Evolutionary conservation across 805 yeast genomes (phyloP), one percentile per base, ranked within the genome.

Genomic region (Komagataella ulmi): DNA sequence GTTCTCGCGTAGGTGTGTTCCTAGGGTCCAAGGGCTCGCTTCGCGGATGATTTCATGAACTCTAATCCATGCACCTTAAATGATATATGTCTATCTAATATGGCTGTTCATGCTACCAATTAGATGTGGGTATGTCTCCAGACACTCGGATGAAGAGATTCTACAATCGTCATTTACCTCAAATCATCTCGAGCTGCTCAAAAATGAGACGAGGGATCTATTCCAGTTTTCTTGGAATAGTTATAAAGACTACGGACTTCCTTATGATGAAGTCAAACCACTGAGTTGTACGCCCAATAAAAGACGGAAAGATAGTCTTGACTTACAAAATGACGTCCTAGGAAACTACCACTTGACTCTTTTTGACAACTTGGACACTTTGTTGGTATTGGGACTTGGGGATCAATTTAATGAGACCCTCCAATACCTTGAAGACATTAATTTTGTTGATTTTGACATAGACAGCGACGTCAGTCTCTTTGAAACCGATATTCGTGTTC

Each of bases 391-490:
- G 69, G 82, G 80, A 45, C 85, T 86, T 56, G 72, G 74, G 60
- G 74, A 71, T 14, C 72, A 72, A 45, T 81, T 90, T 56, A 69
- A 67, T 6, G 59, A 64, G 2, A 57, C 52, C 3, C 46, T 44
- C 6, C 46, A 17, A 18, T 30, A 30, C 40, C 40, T 30, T 8
- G 40, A 4, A 14, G 40, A 30, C 14, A 30, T 14, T 3, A 30
- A 30, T 10, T 67, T 68, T 45, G 64, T 70, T 7, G 60, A 69
- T 49, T 88, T 88, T 60, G 73, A 79, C 45, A 72, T 79, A 45
- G 80, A 87, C 54, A 75, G 88, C 7, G 79, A 82, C 1, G 83
- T 90, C 0, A 97, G 90, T 61, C 95, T 90, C 1, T 90, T 90
- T 64, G 98, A 90, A 64, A 76, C 86, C 3, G 79, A 88, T 4